These are phyloP conservation scores for Schizosaccharomyces octosporus DNA, from an alignment of 805 yeast species.

Conservation along the genomic window DNA sequence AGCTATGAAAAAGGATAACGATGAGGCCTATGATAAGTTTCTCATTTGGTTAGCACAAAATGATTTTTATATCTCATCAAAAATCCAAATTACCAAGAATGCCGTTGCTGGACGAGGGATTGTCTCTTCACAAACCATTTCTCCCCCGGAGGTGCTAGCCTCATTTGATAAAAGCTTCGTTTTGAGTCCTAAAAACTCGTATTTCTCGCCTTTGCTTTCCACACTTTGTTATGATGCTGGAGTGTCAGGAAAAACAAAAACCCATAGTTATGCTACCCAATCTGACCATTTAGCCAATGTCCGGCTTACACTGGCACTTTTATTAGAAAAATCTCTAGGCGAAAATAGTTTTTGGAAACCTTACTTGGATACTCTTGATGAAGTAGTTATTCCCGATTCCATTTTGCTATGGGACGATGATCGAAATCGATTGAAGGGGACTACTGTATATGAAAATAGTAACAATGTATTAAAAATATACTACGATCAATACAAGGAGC, in stretches of 20 bases:
- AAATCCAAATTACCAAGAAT: background rate
- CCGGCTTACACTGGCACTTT: background rate
- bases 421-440: background rate
- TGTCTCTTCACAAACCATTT: background rate
- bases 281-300: background rate
- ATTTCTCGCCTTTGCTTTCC: background rate
- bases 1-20: background rate
- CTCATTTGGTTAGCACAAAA: background rate
- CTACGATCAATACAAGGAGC: background rate
- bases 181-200: background rate
- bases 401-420: background rate
- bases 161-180: background rate
- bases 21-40: background rate
- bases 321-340: background rate
- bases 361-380: background rate
- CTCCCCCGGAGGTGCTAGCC: background rate
- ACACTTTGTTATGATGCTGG: background rate
- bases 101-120: background rate
- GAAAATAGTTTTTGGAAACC: background rate
- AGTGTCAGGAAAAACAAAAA: background rate
- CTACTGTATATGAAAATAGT: background rate
- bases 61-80: background rate
- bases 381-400: background rate
- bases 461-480: background rate
- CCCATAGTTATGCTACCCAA: background rate